Evolutionary conservation across 2,329 filamentous ascomycete species (phyloP).

Genomic region (Aureobasidium sp.): DNA sequence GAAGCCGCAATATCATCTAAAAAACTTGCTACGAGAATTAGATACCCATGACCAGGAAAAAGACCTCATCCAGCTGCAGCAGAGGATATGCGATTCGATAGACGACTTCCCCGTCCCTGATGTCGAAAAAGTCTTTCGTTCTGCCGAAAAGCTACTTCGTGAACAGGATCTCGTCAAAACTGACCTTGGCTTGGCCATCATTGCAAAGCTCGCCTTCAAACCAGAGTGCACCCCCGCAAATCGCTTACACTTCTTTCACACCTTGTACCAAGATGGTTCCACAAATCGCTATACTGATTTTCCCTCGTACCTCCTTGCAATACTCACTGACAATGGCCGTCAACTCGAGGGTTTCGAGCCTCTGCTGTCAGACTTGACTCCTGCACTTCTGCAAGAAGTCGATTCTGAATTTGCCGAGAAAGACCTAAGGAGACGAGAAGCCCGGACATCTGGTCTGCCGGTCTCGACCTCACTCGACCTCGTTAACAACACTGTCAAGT

Average conservation of each 20-base stretch:
- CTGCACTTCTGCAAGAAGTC: background rate
- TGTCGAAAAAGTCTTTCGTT: background rate
- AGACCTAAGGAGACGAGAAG: background rate
- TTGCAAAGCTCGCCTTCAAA: constrained; percentile 4
- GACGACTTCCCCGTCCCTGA: background rate
- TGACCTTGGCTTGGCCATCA: constrained; percentile 2
- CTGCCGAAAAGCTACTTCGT: constrained; percentile 2
- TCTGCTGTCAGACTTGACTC: background rate
- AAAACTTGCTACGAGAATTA: background rate
- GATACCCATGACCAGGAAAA: background rate
- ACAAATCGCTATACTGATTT: constrained; percentile 1
- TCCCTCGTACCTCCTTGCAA: constrained; percentile 1
- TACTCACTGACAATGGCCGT: constrained; percentile 9
- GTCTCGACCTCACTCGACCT: background rate
- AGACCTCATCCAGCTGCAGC: background rate
- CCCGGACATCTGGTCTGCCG: background rate
- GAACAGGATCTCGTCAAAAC: background rate
- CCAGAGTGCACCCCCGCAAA: constrained; percentile 4
- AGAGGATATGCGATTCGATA: constrained; percentile 1
- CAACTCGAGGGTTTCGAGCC: constrained; percentile 9
- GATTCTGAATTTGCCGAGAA: background rate
- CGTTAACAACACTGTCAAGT: constrained; percentile 7
- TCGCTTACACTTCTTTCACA: constrained; percentile 4
- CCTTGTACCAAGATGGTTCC: background rate
- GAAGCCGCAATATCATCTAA: constrained; percentile 3